Base-by-base conservation (phyloP, 2,329 filamentous ascomycete genomes). In the Xylariales sp. region DNA sequence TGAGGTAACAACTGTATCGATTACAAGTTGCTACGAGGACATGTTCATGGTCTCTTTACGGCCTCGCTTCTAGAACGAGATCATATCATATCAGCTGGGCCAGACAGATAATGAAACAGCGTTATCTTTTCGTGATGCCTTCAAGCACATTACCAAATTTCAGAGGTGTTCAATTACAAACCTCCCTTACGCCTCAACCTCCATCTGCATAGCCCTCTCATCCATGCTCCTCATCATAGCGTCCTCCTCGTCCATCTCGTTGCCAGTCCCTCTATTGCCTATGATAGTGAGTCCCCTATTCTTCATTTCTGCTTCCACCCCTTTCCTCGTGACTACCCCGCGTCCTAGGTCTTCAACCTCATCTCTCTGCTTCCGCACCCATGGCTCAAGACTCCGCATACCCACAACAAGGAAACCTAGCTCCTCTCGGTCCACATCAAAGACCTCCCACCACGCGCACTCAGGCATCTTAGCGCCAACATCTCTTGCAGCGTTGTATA, bases 371-470 rank as follows among this genome's bases (percentile, higher is more conserved):
- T 71, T 71, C 45, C 64, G 65, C 40, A 81, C 79, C 64, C 85
- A 88, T 1, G 78, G 81, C 47, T 85, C 82, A 41, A 94, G 68
- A 54, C 90, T 96, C 47, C 80, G 71, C 76, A 96, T 78, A 0
- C 76, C 89, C 9, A 96, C 87, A 3, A 95, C 89, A 44, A 97
- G 64, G 53, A 97, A 97, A 0, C 93, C 93, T 25, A 98, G 71
- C 60, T 95, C 89, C 68, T 98, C 93, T 38, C 93, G 75, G 55
- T 96, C 90, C 6, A 93, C 87, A 62, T 98, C 93, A 61, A 97
- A 97, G 0, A 97, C 88, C 63, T 96, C 90, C 93, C 93, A 98
- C 93, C 93, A 98, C 48, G 88, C 83, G 35, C 78, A 79, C 48
- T 86, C 85, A 0, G 91, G 88, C 65, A 96, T 74, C 60, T 87